Evolutionary conservation across 139 green algal genomes (phyloP), one percentile per base, ranked within the genome.

Genomic region (Micromonas pusilla): DNA sequence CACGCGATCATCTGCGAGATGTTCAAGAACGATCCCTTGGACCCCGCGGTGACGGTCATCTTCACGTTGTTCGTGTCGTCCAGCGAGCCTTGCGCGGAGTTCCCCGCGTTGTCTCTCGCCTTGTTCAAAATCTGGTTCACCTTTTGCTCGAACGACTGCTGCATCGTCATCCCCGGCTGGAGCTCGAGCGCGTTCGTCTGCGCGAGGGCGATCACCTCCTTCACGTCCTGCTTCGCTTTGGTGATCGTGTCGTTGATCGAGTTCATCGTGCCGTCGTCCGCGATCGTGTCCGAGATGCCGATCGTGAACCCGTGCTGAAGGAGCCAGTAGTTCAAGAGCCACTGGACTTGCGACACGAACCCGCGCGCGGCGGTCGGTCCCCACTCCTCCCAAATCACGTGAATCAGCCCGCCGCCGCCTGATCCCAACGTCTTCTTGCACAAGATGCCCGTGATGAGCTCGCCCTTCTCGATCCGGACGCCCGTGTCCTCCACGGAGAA

Each of bases 1-100:
- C 96, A 99, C 0, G 95, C 96, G 87, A 97, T 97, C 94, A 99
- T 99, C 93, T 97, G 93, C 2, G 94, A 98, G 85, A 99, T 99
- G 90, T 99, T 99, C 87, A 98, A 97, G 89, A 97, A 97, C 36
- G 90, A 96, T 36, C 96, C 96, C 89, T 99, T 99, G 83, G 84
- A 92, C 28, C 94, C 95, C 13, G 91, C 91, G 2, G 89, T 94
- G 36, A 98, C 93, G 95, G 98, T 99, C 82, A 91, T 92, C 83
- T 98, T 94, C 28, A 99, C 92, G 83, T 98, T 98, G 90, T 99
- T 99, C 73, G 85, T 89, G 78, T 94, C 94, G 39, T 86, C 82
- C 63, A 99, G 85, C 16, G 84, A 92, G 31, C 23, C 52, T 83
- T 97, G 92, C 21, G 95, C 95, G 33, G 83, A 89, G 73, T 94